Base-by-base conservation (phyloP, 1,284 basidiomycete species). In the Naganishia cerealis region DNA sequence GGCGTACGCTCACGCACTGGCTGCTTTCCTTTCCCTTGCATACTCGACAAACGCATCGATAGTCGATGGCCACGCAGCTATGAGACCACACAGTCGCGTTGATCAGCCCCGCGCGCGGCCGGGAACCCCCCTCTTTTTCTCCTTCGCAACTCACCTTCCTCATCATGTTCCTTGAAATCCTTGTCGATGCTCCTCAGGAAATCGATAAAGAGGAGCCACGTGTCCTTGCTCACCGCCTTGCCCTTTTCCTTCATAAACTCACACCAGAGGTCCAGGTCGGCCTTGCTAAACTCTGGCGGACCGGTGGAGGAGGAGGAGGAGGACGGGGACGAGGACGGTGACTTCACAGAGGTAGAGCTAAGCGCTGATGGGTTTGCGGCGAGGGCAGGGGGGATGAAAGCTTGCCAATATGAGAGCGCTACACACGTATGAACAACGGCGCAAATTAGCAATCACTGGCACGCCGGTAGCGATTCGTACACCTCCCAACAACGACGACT, bases 221-320 rank as follows among this genome's bases (percentile, higher is more conserved):
- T 94, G 82, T 98, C 94, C 81, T 91, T 93, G 80, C 90, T 94
- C 43, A 98, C 85, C 4, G 92, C 92, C 78, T 90, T 91, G 12
- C 84, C 84, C 12, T 87, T 88, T 74, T 86, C 87, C 75, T 86
- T 83, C 50, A 81, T 83, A 78, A 90, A 98, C 46, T 90, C 88
- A 74, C 91, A 87, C 94, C 94, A 98, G 84, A 87, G 85, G 16
- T 87, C 81, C 21, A 87, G 87, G 75, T 93, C 87, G 67, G 85
- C 82, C 40, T 83, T 78, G 57, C 85, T 84, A 86, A 92, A 94
- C 10, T 87, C 87, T 29, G 84, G 84, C 33, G 61, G 67, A 42
- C 26, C 65, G 63, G 77, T 82, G 77, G 70, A 46, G 75, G 77
- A 65, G 73, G 76, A 63, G 72, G 29, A 33, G 29, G 29, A 33